Conservation (phyloP, 2,329 filamentous ascomycete species). For the Dactylonectria estremocensis region DNA sequence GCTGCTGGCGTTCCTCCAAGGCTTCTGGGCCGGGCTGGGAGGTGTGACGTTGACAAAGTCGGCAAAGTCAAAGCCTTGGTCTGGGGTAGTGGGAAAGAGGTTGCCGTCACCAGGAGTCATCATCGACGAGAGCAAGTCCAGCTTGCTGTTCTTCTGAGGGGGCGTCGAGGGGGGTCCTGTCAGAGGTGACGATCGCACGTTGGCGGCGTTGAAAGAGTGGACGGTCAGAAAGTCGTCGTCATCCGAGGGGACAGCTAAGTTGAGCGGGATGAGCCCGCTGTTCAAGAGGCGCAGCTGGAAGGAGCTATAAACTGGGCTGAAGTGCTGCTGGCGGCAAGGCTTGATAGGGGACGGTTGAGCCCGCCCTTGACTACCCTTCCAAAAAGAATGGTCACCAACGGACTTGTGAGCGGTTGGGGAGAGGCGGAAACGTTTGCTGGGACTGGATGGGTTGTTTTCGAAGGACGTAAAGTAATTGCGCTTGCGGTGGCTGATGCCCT, state of each 20-base stretch:
- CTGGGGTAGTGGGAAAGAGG: conserved; percentile 82
- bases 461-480: conserved; percentile 74
- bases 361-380: conserved; percentile 84
- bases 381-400: conserved; percentile 69
- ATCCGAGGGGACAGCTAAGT: conserved; percentile 76
- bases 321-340: conserved; percentile 80
- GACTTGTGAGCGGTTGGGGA: conserved; percentile 75
- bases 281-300: conserved; percentile 81
- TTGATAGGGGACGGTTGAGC: conserved; percentile 91
- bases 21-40: conserved; percentile 88
- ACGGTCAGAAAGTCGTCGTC: conserved; percentile 86
- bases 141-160: conserved; percentile 77
- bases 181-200: conserved; percentile 81
- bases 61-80: conserved; percentile 89
- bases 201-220: conserved; percentile 78
- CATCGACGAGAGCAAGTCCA: conserved; percentile 85
- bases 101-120: conserved; percentile 83
- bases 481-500: conserved; percentile 76
- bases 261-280: conserved; percentile 72
- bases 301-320: conserved; percentile 80
- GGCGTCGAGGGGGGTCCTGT: conserved; percentile 84
- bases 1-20: conserved; percentile 85
- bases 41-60: conserved; percentile 98
- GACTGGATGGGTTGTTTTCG: conserved; percentile 69
- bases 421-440: conserved; percentile 78